phyloP scores from a whole-genome alignment of 805 yeast species.

The Saccharomycopsis microspora region DNA sequence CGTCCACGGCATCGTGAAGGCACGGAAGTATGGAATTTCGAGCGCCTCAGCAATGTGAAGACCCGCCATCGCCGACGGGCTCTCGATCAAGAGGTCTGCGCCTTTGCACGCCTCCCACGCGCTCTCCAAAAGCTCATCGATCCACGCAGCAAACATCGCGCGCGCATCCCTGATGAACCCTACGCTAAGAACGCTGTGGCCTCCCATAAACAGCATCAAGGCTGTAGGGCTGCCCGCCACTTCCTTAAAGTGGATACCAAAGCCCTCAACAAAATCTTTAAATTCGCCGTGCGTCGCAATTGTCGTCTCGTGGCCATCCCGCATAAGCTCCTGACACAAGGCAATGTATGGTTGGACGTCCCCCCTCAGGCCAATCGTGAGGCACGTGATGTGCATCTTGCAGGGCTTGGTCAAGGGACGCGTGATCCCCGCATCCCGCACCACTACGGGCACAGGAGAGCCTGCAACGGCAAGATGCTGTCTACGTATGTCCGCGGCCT shows the following conservation, averaged over 20 bases:
- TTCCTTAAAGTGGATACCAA: constrained; percentile 57
- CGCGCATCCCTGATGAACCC: constrained; percentile 78
- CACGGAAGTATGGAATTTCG: constrained; percentile 82
- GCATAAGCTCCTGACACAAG: constrained; percentile 62
- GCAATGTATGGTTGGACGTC: constrained; percentile 97
- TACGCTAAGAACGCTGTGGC: constrained; percentile 79
- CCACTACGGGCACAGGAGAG: constrained; percentile 46
- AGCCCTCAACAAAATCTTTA: constrained; percentile 54
- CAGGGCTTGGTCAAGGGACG: constrained; percentile 35
- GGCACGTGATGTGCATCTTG: constrained; percentile 47
- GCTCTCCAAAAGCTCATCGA: constrained; percentile 53
- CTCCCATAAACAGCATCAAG: constrained; percentile 85
- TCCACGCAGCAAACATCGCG: constrained; percentile 72
- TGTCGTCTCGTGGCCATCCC: constrained; percentile 75
- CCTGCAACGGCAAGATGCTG: constrained; percentile 64
- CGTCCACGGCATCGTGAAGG: constrained; percentile 99
- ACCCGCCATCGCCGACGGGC: constrained; percentile 96
- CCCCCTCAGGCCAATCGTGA: constrained; percentile 92
- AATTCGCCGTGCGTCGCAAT: constrained; percentile 86
- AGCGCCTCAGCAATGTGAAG: constrained; percentile 91
- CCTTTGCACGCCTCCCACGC: constrained; percentile 83
- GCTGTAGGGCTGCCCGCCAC: constrained; percentile 92
- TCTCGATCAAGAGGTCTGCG: constrained; percentile 76
- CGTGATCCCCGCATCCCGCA: constrained; percentile 52
- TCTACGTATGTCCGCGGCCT: constrained; percentile 49